These are phyloP conservation scores for Huiozyma sinensis DNA, from an alignment of 805 yeast genomes.

Conservation along the genomic window DNA sequence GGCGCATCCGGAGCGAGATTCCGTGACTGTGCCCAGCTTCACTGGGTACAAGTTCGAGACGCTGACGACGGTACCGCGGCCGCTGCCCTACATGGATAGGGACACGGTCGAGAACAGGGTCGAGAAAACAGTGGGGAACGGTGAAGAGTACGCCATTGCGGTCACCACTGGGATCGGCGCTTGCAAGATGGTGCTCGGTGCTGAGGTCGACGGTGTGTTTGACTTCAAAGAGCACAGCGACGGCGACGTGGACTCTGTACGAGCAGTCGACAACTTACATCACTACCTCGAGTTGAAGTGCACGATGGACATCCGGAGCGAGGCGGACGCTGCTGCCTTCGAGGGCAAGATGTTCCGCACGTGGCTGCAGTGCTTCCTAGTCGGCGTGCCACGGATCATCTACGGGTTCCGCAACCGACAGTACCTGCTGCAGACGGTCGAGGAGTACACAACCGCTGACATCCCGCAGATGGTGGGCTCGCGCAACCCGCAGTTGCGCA, in stretches of 20 bases:
- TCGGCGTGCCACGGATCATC: constrained; percentile 68
- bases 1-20: constrained; percentile 21
- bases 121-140: constrained; percentile 50
- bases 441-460: constrained; percentile 65
- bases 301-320: constrained; percentile 41
- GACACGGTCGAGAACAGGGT: constrained; percentile 54
- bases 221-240: constrained; percentile 46
- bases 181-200: constrained; percentile 60
- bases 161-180: constrained; percentile 78
- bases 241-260: constrained; percentile 3
- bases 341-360: constrained; percentile 69
- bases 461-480: constrained; percentile 57
- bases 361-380: constrained; percentile 90
- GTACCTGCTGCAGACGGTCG: constrained; percentile 51
- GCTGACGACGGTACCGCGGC: constrained; percentile 60
- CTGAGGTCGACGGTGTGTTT: constrained; percentile 90
- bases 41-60: constrained; percentile 85
- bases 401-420: constrained; percentile 82
- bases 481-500: constrained; percentile 31
- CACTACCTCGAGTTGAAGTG: constrained; percentile 89
- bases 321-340: constrained; percentile 49
- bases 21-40: constrained; percentile 31
- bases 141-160: constrained; percentile 70
- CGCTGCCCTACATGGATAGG: constrained; percentile 62
- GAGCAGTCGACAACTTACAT: constrained; percentile 31